Conservation (phyloP, 352 stramenopile species). For the Phytophthora cryptogea region DNA sequence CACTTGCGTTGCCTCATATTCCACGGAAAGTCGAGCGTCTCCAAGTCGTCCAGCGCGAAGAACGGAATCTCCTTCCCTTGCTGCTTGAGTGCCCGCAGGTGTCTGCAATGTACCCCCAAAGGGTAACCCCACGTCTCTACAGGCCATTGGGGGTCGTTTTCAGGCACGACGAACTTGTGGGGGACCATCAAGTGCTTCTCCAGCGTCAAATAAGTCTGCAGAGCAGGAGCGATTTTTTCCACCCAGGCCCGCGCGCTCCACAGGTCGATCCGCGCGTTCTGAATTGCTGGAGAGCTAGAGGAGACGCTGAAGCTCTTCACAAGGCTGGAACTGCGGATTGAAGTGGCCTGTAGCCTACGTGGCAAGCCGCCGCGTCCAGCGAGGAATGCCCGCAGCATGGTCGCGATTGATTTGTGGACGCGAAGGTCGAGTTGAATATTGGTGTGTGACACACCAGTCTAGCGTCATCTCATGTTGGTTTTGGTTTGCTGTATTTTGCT, state of each 20-base stretch:
- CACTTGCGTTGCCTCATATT: slow-evolving; percentile 44
- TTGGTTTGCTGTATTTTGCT: slow-evolving; percentile 1
- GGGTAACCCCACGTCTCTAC: slow-evolving; percentile 39
- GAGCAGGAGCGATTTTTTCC: slow-evolving; percentile 23
- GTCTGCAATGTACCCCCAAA: slow-evolving; percentile 37
- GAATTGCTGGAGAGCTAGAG: background rate
- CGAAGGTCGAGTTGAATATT: slow-evolving; percentile 1
- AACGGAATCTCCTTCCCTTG: slow-evolving; percentile 18
- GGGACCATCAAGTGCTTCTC: slow-evolving; percentile 45
- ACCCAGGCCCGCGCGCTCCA: slow-evolving; percentile 23
- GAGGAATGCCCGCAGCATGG: slow-evolving; percentile 26
- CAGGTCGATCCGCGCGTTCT: slow-evolving; percentile 13
- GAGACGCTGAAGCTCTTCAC: slow-evolving; percentile 5
- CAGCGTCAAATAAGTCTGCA: slow-evolving; percentile 36
- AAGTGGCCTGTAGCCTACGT: slow-evolving; percentile 5
- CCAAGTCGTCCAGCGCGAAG: slow-evolving; percentile 37
- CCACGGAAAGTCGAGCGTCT: slow-evolving; percentile 47
- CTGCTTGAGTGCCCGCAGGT: slow-evolving; percentile 18
- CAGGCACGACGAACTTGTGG: slow-evolving; percentile 43
- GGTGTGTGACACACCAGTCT: slow-evolving; percentile 9
- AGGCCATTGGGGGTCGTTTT: slow-evolving; percentile 34
- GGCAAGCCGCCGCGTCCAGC: slow-evolving; percentile 8
- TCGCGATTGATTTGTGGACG: slow-evolving; percentile 12
- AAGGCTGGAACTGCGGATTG: background rate
- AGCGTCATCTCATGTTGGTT: slow-evolving; percentile 12